Evolutionary conservation across 805 yeast species (phyloP), one percentile per base, ranked within the genome.

Genomic region (Candida saitoana): DNA sequence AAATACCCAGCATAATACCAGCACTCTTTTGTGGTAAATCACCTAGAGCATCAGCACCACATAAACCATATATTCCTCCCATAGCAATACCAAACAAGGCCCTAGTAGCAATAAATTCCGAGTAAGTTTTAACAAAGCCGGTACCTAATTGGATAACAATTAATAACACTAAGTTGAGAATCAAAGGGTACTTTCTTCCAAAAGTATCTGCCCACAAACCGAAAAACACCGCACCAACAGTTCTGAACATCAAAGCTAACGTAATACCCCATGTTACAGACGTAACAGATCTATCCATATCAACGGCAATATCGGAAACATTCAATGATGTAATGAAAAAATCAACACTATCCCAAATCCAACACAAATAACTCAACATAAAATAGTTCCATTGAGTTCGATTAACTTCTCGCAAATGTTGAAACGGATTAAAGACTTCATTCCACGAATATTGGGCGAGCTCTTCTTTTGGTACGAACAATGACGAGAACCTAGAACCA

Each of bases 261-360:
- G 87, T 80, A 49, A 83, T 74, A 38, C 87, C 88, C 85, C 86
- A 81, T 7, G 87, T 79, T 51, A 83, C 69, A 36, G 73, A 74
- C 16, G 67, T 63, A 18, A 74, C 68, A 1, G 67, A 40, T 5
- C 58, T 62, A 29, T 63, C 66, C 39, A 82, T 70, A 1, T 73
- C 51, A 29, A 56, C 51, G 19, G 86, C 82, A 38, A 83, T 66
- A 2, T 64, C 57, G 2, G 72, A 44, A 2, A 75, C 80, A 39
- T 78, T 73, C 39, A 80, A 68, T 11, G 82, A 73, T 6, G 79
- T 82, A 18, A 77, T 63, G 55, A 83, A 83, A 60, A 80, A 83
- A 51, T 82, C 88, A 59, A 82, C 74, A 2, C 87, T 80, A 51
- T 81, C 89, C 73, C 82, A 71, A 2, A 84, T 71, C 89, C 90